Percentiles rank a stretch among this genome's conserved stretches.
Conservation (phyloP, 805 yeast species). For the Isabelozyma rhagii region DNA sequence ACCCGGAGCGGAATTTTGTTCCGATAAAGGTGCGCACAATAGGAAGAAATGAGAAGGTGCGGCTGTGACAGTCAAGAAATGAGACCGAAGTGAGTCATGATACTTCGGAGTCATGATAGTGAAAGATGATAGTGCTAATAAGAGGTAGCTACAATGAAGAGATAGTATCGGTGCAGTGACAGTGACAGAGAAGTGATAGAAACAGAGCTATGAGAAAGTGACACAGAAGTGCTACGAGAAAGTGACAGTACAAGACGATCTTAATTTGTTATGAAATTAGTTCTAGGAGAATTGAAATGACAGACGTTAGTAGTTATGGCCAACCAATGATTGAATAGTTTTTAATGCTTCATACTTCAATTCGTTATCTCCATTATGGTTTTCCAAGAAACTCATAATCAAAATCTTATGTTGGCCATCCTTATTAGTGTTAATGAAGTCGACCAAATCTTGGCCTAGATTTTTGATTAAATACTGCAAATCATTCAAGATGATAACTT, state of each 20-base stretch:
- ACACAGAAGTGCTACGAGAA: too few species aligned
- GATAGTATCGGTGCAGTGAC: too few species aligned
- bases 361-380: conserved; percentile 70
- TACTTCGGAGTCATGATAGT: too few species aligned
- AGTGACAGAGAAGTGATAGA: background rate
- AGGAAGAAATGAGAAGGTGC: too few species aligned
- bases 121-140: too few species aligned
- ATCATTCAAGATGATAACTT: conserved; percentile 41
- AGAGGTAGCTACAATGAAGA: too few species aligned
- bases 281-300: background rate
- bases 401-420: conserved; percentile 64
- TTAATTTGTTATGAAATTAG: background rate
- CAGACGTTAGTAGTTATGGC: conserved; percentile 57
- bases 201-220: background rate
- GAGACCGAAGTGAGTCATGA: too few species aligned
- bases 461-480: conserved; percentile 40
- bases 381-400: conserved; percentile 76
- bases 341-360: conserved; percentile 93
- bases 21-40: background rate
- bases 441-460: conserved; percentile 36
- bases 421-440: conserved; percentile 35
- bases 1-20: background rate
- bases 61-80: too few species aligned
- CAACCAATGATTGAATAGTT: conserved; percentile 91
- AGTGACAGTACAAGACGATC: background rate